Conservation (phyloP, 2,329 filamentous ascomycete species). For the Microdochium trichocladiopsis region DNA sequence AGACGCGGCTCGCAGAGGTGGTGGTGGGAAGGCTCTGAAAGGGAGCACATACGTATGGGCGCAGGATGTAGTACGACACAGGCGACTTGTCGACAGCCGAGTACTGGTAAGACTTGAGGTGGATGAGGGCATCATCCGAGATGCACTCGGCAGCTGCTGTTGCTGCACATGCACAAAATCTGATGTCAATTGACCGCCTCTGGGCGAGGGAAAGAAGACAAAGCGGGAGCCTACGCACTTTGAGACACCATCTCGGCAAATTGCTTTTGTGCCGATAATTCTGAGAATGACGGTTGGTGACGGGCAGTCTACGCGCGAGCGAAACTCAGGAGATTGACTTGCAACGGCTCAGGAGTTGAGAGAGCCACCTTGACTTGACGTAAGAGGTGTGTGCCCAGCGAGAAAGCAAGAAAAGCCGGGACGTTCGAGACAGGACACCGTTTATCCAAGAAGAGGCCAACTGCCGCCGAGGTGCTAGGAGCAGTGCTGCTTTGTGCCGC, state of each 20-base stretch:
- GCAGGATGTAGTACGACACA: constrained; percentile 87
- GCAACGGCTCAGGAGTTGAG: too few relatives aligned
- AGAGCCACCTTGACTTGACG: too few relatives aligned
- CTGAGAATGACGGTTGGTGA: neutral
- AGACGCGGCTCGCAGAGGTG: constrained; percentile 9
- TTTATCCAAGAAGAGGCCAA: too few relatives aligned
- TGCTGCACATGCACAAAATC: constrained; percentile 23
- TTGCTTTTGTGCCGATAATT: neutral
- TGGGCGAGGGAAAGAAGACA: neutral
- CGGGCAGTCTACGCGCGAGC: too few relatives aligned
- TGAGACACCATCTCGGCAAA: neutral
- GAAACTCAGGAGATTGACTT: neutral
- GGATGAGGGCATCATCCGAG: constrained; percentile 82
- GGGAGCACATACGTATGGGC: constrained; percentile 72
- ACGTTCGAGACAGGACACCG: too few relatives aligned
- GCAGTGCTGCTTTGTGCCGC: too few relatives aligned
- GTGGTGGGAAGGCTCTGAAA: too few relatives aligned
- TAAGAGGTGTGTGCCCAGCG: too few relatives aligned
- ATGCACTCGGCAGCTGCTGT: constrained; percentile 63
- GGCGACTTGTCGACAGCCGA: constrained; percentile 94
- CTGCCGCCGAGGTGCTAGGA: too few relatives aligned
- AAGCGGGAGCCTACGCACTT: neutral
- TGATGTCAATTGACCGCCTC: neutral
- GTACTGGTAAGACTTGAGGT: constrained; percentile 95
- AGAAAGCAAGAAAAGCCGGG: too few relatives aligned